These are phyloP conservation scores for Coniochaeta pulveracea DNA, from an alignment of 2,329 filamentous ascomycete species.

Conservation along the genomic window DNA sequence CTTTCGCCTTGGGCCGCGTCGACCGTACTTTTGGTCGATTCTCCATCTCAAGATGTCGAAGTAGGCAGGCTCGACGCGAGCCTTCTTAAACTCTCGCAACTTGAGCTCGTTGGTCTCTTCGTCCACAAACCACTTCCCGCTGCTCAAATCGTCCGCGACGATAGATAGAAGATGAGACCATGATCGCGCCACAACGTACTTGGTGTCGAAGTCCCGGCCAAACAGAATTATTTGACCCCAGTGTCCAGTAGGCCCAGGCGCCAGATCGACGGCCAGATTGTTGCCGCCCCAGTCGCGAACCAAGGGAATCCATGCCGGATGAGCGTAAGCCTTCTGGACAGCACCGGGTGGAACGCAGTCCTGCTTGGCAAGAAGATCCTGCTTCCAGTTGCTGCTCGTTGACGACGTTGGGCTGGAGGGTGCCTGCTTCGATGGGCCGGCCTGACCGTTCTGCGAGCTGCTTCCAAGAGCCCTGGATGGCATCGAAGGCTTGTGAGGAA, in stretches of 20 bases:
- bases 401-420: conserved; percentile 38
- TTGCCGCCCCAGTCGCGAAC: conserved; percentile 98
- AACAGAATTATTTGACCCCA: conserved; percentile 98
- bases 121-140: conserved; percentile 83
- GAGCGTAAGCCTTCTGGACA: conserved; percentile 86
- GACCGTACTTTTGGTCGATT: conserved; percentile 87
- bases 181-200: conserved; percentile 89
- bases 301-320: conserved; percentile 90
- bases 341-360: conserved; percentile 78
- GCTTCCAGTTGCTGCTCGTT: conserved; percentile 62
- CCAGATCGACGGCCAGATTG: conserved; percentile 86
- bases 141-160: conserved; percentile 82
- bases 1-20: conserved; percentile 40
- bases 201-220: conserved; percentile 95
- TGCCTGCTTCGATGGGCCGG: conserved; percentile 54
- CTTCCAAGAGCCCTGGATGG: conserved; percentile 62
- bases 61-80: conserved; percentile 83
- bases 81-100: conserved; percentile 79
- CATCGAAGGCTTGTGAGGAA: conserved; percentile 45
- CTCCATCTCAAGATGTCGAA: conserved; percentile 93
- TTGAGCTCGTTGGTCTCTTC: conserved; percentile 89
- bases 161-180: conserved; percentile 81
- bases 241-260: conserved; percentile 76
- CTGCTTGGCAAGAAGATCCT: conserved; percentile 74
- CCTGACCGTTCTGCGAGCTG: conserved; percentile 28